Evolutionary conservation across 805 yeast genomes (phyloP), one percentile per base, ranked within the genome.

Genomic region (Pichia pseudocactophila): DNA sequence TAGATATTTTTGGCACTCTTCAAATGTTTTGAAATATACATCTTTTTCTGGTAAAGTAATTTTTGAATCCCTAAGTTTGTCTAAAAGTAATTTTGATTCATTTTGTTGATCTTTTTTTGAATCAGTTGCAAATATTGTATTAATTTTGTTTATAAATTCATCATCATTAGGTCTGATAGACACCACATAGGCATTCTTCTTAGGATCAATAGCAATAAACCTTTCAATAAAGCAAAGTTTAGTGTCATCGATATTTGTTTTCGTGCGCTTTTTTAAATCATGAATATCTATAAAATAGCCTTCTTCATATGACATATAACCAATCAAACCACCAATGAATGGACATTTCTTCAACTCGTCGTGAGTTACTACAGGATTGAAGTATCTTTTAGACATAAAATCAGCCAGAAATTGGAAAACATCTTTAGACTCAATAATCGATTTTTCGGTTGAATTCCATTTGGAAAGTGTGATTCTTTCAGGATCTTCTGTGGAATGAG

Each of bases 271-370:
- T 35, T 62, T 60, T 34, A 72, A 50, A 3, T 59, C 57, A 6
- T 61, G 52, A 7, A 57, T 31, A 2, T 58, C 44, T 8, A 74
- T 50, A 45, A 68, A 70, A 20, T 73, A 72, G 0, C 95, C 95
- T 63, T 84, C 90, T 58, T 90, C 98, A 57, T 92, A 92, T 0
- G 95, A 82, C 10, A 92, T 60, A 34, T 82, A 68, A 4, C 99
- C 99, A 42, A 89, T 66, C 27, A 85, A 69, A 0, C 99, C 99
- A n/a, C 98, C 97, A 43, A 78, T 65, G 53, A 92, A 92, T 1
- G 96, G 95, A 16, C 86, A 63, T 0, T 64, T 38, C 15, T 54
- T 46, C n/a, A 71, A 52, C 0, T 50, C 37, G 0, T 47, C 50
- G 41, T 70, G 57, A 0, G 31, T 33, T 12, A 58, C 42, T 4